These are phyloP conservation scores for Nematocida sp. DNA, from an alignment of 371 early-diverging fungal species.

Conservation along the genomic window DNA sequence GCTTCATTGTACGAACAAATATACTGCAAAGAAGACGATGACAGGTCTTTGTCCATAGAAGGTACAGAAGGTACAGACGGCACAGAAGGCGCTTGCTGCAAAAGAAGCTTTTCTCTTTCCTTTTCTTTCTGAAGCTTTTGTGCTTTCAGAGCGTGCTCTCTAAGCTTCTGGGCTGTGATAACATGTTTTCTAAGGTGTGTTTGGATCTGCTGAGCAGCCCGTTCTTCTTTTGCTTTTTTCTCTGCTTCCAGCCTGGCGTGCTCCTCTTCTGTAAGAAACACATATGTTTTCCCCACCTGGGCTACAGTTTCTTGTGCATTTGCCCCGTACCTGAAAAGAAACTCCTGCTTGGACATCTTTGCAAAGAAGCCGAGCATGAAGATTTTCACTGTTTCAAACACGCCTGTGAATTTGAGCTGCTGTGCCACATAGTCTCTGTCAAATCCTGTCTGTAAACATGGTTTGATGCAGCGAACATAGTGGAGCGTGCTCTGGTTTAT, in stretches of 20 bases:
- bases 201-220: not conserved
- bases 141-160: not conserved
- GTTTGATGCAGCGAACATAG: constrained; percentile 95
- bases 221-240: not conserved
- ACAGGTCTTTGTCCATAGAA: too few species aligned
- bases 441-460: constrained; percentile 84
- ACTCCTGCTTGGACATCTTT: constrained; percentile 77
- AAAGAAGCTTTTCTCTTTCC: not conserved
- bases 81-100: not conserved
- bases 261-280: constrained; percentile 30
- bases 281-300: constrained; percentile 21
- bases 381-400: constrained; percentile 86
- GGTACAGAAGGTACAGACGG: too few species aligned
- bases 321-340: constrained; percentile 70
- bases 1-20: too few species aligned
- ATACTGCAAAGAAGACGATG: too few species aligned
- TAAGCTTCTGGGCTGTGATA: not conserved
- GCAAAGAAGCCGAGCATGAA: constrained; percentile 88
- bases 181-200: not conserved
- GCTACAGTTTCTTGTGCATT: not conserved
- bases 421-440: constrained; percentile 69
- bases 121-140: not conserved
- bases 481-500: constrained; percentile 87
- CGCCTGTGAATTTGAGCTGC: constrained; percentile 53
- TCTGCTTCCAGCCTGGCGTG: constrained; percentile 14